These are phyloP conservation scores for Trichocladium antarcticum DNA, from an alignment of 495 filamentous ascomycete species.

Conservation along the genomic window DNA sequence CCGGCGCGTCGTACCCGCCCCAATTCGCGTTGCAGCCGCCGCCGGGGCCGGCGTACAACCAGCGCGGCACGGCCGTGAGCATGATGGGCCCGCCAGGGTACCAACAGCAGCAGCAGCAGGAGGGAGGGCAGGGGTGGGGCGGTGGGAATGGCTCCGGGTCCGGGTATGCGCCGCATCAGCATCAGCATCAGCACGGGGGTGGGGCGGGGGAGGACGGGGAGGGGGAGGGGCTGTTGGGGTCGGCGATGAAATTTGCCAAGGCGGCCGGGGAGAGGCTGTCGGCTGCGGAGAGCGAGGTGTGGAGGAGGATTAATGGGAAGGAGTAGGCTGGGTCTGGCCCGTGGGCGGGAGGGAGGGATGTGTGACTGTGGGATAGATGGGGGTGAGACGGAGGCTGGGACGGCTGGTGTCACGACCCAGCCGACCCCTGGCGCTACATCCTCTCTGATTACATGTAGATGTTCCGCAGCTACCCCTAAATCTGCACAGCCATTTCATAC, in stretches of 20 bases:
- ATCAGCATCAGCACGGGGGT: neutral
- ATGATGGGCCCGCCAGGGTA: too few species aligned
- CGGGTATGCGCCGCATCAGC: neutral
- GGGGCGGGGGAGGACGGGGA: conserved; percentile 21
- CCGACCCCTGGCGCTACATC: too few species aligned
- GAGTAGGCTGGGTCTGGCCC: conserved; percentile 6
- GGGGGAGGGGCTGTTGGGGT: conserved; percentile 40
- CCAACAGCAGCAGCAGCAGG: conserved; percentile 1
- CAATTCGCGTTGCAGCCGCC: conserved; percentile 36
- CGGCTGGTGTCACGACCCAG: too few species aligned
- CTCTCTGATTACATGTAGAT: too few species aligned
- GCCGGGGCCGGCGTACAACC: conserved; percentile 22
- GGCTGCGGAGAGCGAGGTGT: conserved; percentile 58
- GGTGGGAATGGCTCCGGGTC: neutral
- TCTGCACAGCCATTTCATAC: too few species aligned
- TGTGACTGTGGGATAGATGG: too few species aligned
- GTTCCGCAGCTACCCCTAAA: too few species aligned
- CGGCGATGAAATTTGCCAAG: conserved; percentile 50
- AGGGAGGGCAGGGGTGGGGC: conserved; percentile 1
- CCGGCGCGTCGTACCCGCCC: conserved; percentile 27
- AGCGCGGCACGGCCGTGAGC: conserved; percentile 23
- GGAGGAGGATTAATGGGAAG: conserved; percentile 53
- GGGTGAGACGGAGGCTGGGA: too few species aligned
- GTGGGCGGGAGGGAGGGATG: too few species aligned
- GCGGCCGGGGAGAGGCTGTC: conserved; percentile 50